These are phyloP conservation scores for Thraustochytrium sp. DNA, from an alignment of 352 stramenopile species.

Conservation along the genomic window DNA sequence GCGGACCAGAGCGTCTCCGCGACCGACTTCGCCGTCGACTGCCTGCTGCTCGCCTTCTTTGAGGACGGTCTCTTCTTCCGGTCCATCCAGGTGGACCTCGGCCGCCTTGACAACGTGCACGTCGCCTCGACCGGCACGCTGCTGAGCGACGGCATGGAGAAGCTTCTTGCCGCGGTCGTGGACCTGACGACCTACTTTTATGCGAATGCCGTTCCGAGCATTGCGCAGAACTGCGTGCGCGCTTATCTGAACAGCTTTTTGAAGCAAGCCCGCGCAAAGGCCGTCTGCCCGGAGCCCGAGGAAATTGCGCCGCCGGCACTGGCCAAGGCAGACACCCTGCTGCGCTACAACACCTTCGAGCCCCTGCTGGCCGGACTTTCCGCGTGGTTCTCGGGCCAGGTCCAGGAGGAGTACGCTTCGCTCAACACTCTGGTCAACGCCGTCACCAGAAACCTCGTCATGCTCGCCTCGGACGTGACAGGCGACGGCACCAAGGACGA, in stretches of 20 bases:
- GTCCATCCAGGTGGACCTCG: not conserved
- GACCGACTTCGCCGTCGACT: not conserved
- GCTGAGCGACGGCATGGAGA: not conserved
- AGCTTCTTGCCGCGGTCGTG: not conserved
- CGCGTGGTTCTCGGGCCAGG: not conserved
- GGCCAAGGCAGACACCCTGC: not conserved
- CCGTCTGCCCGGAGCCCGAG: not conserved
- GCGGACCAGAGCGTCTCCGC: not conserved
- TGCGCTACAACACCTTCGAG: not conserved
- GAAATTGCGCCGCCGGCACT: not conserved
- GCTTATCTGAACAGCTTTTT: not conserved
- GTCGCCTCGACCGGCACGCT: not conserved
- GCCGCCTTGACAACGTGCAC: not conserved
- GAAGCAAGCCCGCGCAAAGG: not conserved
- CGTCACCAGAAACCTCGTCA: not conserved
- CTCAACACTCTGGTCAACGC: not conserved
- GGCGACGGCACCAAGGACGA: not conserved
- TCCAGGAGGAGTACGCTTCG: not conserved
- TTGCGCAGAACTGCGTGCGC: not conserved
- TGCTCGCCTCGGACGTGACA: not conserved
- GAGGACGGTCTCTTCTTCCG: not conserved
- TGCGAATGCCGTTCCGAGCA: not conserved
- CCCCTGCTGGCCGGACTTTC: not conserved
- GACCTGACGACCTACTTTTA: constrained; percentile 22
- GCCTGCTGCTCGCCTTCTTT: not conserved